Base-by-base conservation (phyloP, 2,329 filamentous ascomycete genomes). In the Lecanicillium sp. region DNA sequence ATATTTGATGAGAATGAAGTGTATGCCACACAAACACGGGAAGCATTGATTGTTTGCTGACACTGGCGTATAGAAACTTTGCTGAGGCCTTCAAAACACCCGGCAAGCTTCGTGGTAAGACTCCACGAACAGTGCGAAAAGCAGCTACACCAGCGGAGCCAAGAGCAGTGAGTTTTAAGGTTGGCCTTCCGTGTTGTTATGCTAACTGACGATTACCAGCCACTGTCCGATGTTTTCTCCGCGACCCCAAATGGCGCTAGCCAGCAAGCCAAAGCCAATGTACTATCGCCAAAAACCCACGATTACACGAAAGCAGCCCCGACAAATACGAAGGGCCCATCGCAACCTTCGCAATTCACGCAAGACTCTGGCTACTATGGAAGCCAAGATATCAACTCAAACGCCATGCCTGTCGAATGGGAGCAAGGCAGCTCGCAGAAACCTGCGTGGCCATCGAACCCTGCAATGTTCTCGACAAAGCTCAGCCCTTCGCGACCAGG, bases 71-170 rank as follows among this genome's bases (percentile, higher is more conserved):
- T 52, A 97, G 92, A 46, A 90, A 90, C 58, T 81, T 97, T 44
- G 77, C 87, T 46, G 90, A 97, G 53, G 81, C 94, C n/a, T 96
- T 97, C 69, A 98, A 97, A 58, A 92, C 87, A 28, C 87, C 87
- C 4, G 85, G 85, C 41, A 90, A 87, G 57, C 64, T 92, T 57
- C 80, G 85, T 47, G 85, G 82, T 40, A 89, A 87, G 65, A 90
- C 85, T 19, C 85, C 86, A 30, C 74, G 82, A 44, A 87, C 84
- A 14, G 68, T 67, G 25, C 75, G 79, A 40, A 88, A 83, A 56
- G 62, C 61, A 35, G 71, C 73, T 51, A 15, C 31, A 25, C 62
- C 66, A 9, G 59, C 62, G 18, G 79, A 83, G 56, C 60, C 69
- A 22, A 75, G 84, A 51, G 74, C 79, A 46, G 83, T 87, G 68